These are phyloP conservation scores for Eutrema salsugineum DNA, from an alignment of 441 rosid species.

Conservation along the genomic window DNA sequence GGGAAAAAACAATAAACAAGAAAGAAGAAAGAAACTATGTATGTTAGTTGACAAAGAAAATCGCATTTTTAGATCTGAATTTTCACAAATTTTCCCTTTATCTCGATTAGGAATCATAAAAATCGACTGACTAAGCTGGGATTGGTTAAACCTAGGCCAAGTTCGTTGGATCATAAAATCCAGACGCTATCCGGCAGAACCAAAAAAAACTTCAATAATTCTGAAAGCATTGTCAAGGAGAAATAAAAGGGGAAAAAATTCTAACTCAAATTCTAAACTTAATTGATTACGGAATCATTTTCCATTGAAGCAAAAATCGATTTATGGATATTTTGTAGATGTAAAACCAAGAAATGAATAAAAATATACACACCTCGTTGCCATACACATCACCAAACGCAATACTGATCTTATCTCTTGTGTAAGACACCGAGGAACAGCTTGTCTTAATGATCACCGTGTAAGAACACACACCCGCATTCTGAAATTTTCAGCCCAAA, in stretches of 20 bases:
- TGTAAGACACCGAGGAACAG: constrained; percentile 36
- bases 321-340: not conserved
- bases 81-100: not conserved
- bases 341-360: not conserved
- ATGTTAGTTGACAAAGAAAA: not conserved
- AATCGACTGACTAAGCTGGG: not conserved
- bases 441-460: constrained; percentile 40
- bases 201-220: no score
- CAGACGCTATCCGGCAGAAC: no score
- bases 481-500: not conserved
- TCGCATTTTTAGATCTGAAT: not conserved
- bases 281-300: not conserved
- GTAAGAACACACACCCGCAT: constrained; percentile 32
- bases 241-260: no score
- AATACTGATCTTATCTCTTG: constrained; percentile 43
- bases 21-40: no score
- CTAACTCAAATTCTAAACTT: not conserved
- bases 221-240: no score
- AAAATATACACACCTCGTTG: constrained; percentile 29
- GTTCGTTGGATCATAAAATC: not conserved
- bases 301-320: not conserved
- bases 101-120: not conserved
- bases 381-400: constrained; percentile 42
- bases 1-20: no score
- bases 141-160: not conserved